Evolutionary conservation across 116 monocot genomes (phyloP), one percentile per base, ranked within the genome.

Genomic region (Phalaenopsis hybrid): DNA sequence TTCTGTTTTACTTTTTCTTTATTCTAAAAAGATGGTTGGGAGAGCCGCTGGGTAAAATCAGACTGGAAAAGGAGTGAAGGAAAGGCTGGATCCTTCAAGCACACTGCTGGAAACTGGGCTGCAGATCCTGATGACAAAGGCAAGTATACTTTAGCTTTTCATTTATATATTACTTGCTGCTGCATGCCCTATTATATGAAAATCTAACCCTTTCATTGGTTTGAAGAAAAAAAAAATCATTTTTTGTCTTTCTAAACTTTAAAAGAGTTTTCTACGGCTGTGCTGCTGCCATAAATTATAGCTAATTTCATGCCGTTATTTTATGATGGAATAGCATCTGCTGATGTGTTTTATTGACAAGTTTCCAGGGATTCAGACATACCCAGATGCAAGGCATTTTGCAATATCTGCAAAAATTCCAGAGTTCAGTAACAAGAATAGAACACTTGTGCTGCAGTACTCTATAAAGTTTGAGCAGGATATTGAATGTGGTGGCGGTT

Each of bases 81-180:
- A 44, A 98, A 98, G 85, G 98, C 98, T 85, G 98, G 95, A 52
- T 90, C 90, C 6, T 98, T 98, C 52, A 93, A 89, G 84, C 95
- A 98, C 78, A 92, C 98, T 15, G 91, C 98, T 18, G 98, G 98
- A 76, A 93, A 85, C 69, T 98, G 93, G 91, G 21, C 98, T 69
- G 98, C 86, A 75, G 98, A 98, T 84, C 95, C 92, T 33, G 98
- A 98, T 88, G 98, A 98, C 85, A 98, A 95, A 98, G 98, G 98
- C 83, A 13, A 81, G 83, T 67, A 83, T 52, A 1, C 11, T 52
- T 52, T 52, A 52, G 0, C 45, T 5, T 45, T 45, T 12, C 52
- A 52, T 52, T 52, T 52, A 10, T 52, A 52, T 52, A 12, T 52
- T 52, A 52, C 10, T 52, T 52, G 1, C 12, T 75, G 37, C 77